phyloP scores from a whole-genome alignment of 257 asterid genomes.

The Vinca minor region DNA sequence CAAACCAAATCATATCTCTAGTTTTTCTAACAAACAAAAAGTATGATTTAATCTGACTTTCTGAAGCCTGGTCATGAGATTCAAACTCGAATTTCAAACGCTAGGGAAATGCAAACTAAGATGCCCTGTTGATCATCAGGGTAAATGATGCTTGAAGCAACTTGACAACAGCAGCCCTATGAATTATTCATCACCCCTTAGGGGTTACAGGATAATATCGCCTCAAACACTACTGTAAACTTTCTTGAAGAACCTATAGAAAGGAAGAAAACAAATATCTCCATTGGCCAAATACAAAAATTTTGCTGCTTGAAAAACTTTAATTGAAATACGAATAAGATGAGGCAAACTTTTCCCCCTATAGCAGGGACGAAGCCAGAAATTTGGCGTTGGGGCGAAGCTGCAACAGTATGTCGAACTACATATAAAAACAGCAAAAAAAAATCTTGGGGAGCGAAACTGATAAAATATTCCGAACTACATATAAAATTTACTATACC shows the following conservation, averaged over 20 bases:
- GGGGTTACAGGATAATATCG: neutral
- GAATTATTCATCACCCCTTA: neutral
- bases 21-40: neutral
- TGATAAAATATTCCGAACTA: too few relatives aligned
- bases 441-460: too few relatives aligned
- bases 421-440: neutral
- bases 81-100: neutral
- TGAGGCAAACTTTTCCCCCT: neutral
- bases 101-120: neutral
- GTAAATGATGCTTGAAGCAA: neutral
- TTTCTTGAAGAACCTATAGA: neutral
- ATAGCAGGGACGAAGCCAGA: neutral
- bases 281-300: neutral
- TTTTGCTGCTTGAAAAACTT: neutral
- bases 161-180: too few relatives aligned
- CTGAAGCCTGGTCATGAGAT: neutral
- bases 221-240: neutral
- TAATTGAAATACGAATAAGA: neutral
- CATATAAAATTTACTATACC: too few relatives aligned
- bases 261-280: neutral
- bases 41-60: neutral
- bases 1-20: neutral
- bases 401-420: too few relatives aligned
- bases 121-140: neutral
- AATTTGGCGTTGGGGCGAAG: too few relatives aligned